phyloP scores from a whole-genome alignment of 106 monocot species.

The Allium sativum region DNA sequence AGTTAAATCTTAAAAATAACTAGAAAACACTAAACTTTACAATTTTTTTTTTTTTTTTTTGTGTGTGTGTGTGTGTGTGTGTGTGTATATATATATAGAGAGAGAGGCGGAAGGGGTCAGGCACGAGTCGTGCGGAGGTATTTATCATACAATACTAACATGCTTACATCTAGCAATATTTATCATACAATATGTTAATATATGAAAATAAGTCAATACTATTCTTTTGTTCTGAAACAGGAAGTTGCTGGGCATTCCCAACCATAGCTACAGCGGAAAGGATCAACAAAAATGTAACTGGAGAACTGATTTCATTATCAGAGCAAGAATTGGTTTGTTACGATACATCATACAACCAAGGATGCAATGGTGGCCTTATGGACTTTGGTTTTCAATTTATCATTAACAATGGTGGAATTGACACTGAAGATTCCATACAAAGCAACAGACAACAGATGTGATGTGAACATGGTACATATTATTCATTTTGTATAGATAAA shows the following conservation, averaged over 20 bases:
- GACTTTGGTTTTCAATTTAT: conserved; percentile 69
- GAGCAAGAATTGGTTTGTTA: conserved; percentile 73
- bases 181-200: no score
- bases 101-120: no score
- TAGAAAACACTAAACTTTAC: no score
- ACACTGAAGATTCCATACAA: conserved; percentile 52
- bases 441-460: conserved; percentile 19
- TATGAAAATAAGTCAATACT: no score
- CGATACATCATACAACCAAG: conserved; percentile 44
- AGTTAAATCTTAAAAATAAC: no score
- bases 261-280: conserved; percentile 52
- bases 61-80: no score
- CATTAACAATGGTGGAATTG: conserved; percentile 57
- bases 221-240: conserved; percentile 8
- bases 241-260: conserved; percentile 84
- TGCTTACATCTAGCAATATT: no score
- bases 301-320: conserved; percentile 35
- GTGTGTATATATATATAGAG: no score
- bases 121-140: no score
- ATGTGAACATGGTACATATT: conserved; percentile 18
- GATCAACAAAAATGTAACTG: conserved; percentile 56
- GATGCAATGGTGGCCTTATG: conserved; percentile 76
- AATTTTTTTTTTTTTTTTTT: no score
- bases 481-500: no score
- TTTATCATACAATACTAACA: no score